These are phyloP conservation scores for Lasiosphaeria hispida DNA, from an alignment of 495 filamentous ascomycete genomes.

Conservation along the genomic window DNA sequence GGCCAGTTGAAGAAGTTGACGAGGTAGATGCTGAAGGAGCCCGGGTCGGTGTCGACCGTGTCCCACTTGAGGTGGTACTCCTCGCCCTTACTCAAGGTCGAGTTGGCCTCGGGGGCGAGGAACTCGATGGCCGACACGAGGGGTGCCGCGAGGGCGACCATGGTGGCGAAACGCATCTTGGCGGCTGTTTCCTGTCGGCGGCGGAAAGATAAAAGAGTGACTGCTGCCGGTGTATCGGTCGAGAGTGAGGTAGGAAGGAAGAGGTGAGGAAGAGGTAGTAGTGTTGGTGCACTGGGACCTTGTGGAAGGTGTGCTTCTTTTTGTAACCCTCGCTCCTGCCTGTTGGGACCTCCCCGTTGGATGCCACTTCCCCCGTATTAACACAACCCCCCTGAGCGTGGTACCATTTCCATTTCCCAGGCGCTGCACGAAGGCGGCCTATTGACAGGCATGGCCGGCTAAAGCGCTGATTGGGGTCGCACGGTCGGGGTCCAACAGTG, in stretches of 20 bases:
- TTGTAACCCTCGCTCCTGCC: background rate
- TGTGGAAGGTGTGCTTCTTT: background rate
- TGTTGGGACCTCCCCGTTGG: no score
- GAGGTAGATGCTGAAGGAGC: constrained; percentile 43
- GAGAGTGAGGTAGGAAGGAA: constrained; percentile 6
- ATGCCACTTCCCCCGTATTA: no score
- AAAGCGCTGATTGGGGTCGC: background rate
- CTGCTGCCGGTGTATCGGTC: constrained; percentile 15
- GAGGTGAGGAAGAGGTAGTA: constrained; percentile 8
- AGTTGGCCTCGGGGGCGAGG: constrained; percentile 24
- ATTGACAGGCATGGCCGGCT: background rate
- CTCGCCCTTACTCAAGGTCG: constrained; percentile 39
- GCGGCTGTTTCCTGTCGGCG: constrained; percentile 5
- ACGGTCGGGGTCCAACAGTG: background rate
- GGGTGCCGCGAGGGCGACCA: constrained; percentile 30
- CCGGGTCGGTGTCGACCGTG: constrained; percentile 48
- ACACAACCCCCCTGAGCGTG: background rate
- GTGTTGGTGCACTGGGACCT: background rate
- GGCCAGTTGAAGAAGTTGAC: constrained; percentile 53
- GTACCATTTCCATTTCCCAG: background rate
- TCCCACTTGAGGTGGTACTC: constrained; percentile 37
- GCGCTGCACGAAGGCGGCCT: background rate
- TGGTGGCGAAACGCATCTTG: constrained; percentile 28
- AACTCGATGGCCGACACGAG: constrained; percentile 35
- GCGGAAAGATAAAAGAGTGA: constrained; percentile 26